Evolutionary conservation across 441 rosid species (phyloP).

Genomic region (Kokia cookei): DNA sequence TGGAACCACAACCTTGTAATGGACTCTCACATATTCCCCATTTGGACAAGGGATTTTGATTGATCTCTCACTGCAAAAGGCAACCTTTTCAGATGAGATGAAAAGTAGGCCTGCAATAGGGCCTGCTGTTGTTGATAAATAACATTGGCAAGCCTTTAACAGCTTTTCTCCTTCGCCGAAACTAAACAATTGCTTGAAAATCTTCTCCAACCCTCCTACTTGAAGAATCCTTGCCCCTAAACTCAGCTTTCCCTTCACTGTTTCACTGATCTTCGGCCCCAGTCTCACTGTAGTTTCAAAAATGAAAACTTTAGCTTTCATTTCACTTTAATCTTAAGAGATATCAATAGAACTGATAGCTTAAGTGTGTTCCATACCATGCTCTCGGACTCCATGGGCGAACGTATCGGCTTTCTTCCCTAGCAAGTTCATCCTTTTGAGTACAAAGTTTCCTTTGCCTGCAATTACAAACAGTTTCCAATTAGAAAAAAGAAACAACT

Average conservation of each 20-base stretch:
- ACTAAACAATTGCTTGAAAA: slow-evolving; percentile 40
- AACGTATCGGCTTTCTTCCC: slow-evolving; percentile 43
- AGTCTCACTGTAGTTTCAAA: slow-evolving; percentile 32
- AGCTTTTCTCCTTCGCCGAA: slow-evolving; percentile 42
- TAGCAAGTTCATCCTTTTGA: slow-evolving; percentile 31
- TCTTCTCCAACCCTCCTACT: slow-evolving; percentile 55
- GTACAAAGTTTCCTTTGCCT: slow-evolving; percentile 31
- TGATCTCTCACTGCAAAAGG: slow-evolving; percentile 68
- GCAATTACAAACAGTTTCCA: slow-evolving; percentile 10
- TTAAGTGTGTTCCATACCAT: slow-evolving; percentile 18
- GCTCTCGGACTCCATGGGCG: slow-evolving; percentile 40
- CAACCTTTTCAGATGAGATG: slow-evolving; percentile 46
- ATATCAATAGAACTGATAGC: not conserved
- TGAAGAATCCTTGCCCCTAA: slow-evolving; percentile 63
- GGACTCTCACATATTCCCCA: slow-evolving; percentile 33
- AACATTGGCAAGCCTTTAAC: slow-evolving; percentile 53
- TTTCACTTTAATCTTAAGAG: not conserved
- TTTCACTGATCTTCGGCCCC: slow-evolving; percentile 49
- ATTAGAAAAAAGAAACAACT: not conserved
- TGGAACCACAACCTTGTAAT: slow-evolving; percentile 61
- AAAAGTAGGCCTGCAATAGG: slow-evolving; percentile 70
- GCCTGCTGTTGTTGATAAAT: slow-evolving; percentile 63
- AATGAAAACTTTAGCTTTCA: not conserved
- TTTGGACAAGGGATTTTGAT: slow-evolving; percentile 46
- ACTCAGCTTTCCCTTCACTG: slow-evolving; percentile 54